phyloP scores from a whole-genome alignment of 164 flowering plant species.

The Magnolia officinalis region DNA sequence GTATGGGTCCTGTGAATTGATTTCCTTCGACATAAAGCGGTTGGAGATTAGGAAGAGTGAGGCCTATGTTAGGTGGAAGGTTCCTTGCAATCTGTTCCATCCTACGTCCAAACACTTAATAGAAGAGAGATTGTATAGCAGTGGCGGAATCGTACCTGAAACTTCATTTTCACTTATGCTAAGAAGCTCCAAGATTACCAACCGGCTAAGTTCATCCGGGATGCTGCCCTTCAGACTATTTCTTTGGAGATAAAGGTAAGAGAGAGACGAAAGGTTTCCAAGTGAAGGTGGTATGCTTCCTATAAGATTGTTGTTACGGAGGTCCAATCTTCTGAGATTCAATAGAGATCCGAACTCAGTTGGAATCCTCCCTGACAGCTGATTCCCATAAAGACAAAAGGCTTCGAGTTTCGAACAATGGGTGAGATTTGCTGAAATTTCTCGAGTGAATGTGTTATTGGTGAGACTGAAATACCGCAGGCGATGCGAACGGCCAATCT shows the following conservation, averaged over 20 bases:
- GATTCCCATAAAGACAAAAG: conserved; percentile 23
- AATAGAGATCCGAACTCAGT: conserved; percentile 20
- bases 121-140: conserved; percentile 46
- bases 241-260: conserved; percentile 11
- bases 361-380: conserved; percentile 35
- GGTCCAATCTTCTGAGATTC: conserved; percentile 23
- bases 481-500: conserved; percentile 28
- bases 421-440: conserved; percentile 29
- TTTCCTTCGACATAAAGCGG: background rate
- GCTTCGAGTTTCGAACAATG: conserved; percentile 14
- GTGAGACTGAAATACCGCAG: conserved; percentile 28
- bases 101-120: conserved; percentile 26
- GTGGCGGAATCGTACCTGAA: conserved; percentile 35
- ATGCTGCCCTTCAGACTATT: conserved; percentile 31
- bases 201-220: conserved; percentile 24
- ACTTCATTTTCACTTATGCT: conserved; percentile 31
- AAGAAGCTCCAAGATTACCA: conserved; percentile 23
- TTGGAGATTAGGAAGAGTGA: conserved; percentile 27
- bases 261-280: conserved; percentile 35
- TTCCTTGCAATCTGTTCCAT: no score
- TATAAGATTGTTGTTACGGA: conserved; percentile 25
- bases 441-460: conserved; percentile 29
- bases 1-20: background rate
- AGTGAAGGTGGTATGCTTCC: conserved; percentile 41
- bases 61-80: no score